phyloP scores from a whole-genome alignment of 352 stramenopile species.

The Phytophthora rubi region DNA sequence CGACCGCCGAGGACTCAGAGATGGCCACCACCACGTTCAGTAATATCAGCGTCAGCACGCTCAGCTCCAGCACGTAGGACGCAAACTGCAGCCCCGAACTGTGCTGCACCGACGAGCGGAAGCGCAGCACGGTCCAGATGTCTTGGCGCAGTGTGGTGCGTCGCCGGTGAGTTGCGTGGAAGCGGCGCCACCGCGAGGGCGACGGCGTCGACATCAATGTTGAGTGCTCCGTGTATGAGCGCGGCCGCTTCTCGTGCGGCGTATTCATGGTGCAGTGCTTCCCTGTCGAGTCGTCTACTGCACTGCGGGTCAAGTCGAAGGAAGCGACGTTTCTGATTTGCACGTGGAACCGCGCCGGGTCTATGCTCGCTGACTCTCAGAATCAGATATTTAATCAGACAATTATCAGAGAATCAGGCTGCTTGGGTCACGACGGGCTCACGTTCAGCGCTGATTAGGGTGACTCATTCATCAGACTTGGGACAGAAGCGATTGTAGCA shows the following conservation, averaged over 20 bases:
- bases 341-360: neutral
- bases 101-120: slow-evolving; percentile 54
- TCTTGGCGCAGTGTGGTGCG: slow-evolving; percentile 45
- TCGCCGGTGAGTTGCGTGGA: neutral
- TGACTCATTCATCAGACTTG: neutral
- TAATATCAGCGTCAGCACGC: slow-evolving; percentile 60
- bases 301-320: slow-evolving; percentile 8
- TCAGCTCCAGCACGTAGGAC: slow-evolving; percentile 63
- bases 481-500: too few species aligned
- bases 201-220: slow-evolving; percentile 37
- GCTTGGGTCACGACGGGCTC: too few species aligned
- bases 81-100: slow-evolving; percentile 51
- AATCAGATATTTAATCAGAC: neutral
- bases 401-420: neutral
- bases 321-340: slow-evolving; percentile 8
- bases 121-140: slow-evolving; percentile 69
- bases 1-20: slow-evolving; percentile 43
- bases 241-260: slow-evolving; percentile 20
- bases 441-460: neutral
- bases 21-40: slow-evolving; percentile 69
- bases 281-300: slow-evolving; percentile 9
- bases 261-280: slow-evolving; percentile 18
- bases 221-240: slow-evolving; percentile 40
- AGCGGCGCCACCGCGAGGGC: slow-evolving; percentile 18
- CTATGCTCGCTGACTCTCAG: neutral